A percentile compares a stretch with the other conserved stretches of the same genome.
phyloP scores from a whole-genome alignment of 352 stramenopile genomes.

The Elongisporangium senticosum region DNA sequence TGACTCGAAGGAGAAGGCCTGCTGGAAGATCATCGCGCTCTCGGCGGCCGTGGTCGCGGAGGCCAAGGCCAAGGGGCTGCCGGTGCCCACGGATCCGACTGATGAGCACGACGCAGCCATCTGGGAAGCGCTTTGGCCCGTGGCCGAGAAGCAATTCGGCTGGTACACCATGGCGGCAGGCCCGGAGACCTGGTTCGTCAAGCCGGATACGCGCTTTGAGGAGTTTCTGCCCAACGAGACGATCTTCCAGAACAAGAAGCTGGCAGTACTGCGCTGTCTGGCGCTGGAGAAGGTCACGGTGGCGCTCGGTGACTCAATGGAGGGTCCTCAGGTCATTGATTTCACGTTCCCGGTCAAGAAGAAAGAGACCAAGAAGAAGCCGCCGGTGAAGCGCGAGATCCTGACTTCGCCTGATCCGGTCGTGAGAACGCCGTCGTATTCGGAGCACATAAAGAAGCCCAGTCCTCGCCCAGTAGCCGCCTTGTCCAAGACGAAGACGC shows the following conservation, averaged over 20 bases:
- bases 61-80: neutral
- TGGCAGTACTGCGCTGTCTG: constrained; percentile 61
- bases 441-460: constrained; percentile 26
- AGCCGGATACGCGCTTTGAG: constrained; percentile 62
- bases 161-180: constrained; percentile 76
- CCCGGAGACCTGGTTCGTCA: constrained; percentile 68
- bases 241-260: constrained; percentile 78
- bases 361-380: constrained; percentile 13
- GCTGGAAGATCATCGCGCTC: constrained; percentile 68
- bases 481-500: constrained; percentile 4
- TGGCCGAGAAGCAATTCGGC: constrained; percentile 49
- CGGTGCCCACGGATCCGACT: neutral
- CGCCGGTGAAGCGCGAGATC: constrained; percentile 7
- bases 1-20: constrained; percentile 69
- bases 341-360: constrained; percentile 1
- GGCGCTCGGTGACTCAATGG: constrained; percentile 60
- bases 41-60: constrained; percentile 22
- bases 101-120: constrained; percentile 20
- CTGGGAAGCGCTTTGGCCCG: constrained; percentile 62
- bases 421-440: constrained; percentile 33
- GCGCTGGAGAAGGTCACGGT: constrained; percentile 41
- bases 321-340: constrained; percentile 45
- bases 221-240: constrained; percentile 72
- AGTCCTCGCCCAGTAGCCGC: constrained; percentile 5
- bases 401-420: neutral